Evolutionary conservation across 306 rosid species (phyloP), one percentile per base, ranked within the genome.

Genomic region (Betula pendula): DNA sequence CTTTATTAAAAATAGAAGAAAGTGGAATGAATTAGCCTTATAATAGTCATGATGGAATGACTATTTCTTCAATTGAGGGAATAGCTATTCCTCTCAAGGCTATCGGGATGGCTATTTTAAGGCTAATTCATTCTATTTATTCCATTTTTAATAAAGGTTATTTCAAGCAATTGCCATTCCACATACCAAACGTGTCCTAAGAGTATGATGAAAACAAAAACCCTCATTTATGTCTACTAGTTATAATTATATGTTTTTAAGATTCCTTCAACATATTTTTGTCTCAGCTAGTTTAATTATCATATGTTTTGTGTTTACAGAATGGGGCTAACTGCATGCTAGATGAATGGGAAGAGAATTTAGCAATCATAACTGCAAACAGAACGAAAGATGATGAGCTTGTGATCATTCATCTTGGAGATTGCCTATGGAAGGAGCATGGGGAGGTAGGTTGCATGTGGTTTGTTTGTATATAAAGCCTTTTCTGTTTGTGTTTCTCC

Each of bases 301-400:
- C 75, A 72, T 53, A 22, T 72, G 50, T 65, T 10, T 59, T 62
- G 78, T 60, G 52, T 52, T 77, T 68, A 77, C 79, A 94, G 98
- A 78, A 77, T 80, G 88, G 84, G 74, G 83, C 89, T 44, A 85
- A 85, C 78, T 80, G 89, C 48, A 87, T 94, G 97, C 94, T 92
- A 84, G 96, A 92, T 72, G 95, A 88, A 50, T 94, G 98, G 98
- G 94, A 88, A 77, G 90, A 92, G 82, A 94, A 94, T 89, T 78
- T 94, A 74, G 96, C 97, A 55, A 90, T 94, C 55, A 90, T 94
- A 75, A 85, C 96, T 79, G 95, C 97, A 77, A 94, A 94, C 84
- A 84, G 97, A 86, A 94, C 98, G 73, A 92, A 94, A 89, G 96
- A 85, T 80, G 98, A 94, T 49, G 97, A 92, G 71, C 91, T 94